These are phyloP conservation scores for Vinca major DNA, from an alignment of 305 asterid species.

Conservation along the genomic window DNA sequence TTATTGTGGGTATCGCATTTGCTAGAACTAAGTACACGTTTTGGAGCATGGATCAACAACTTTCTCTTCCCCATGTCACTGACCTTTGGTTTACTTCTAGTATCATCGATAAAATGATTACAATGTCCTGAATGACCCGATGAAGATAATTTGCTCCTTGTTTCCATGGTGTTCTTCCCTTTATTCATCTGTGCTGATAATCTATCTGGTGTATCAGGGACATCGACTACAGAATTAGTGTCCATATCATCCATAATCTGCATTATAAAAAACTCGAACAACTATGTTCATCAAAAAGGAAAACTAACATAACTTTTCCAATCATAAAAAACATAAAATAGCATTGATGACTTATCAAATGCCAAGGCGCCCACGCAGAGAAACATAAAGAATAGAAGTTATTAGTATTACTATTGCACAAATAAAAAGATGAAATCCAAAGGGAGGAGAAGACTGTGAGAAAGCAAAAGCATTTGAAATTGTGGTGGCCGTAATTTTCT, in stretches of 20 bases:
- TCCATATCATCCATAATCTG: conserved; percentile 68
- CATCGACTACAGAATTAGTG: conserved; percentile 37
- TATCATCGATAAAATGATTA: conserved; percentile 7
- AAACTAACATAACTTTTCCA: too few relatives aligned
- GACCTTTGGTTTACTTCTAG: conserved; percentile 5
- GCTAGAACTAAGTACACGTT: not conserved
- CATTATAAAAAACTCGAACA: conserved; percentile 1
- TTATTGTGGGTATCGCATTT: not conserved
- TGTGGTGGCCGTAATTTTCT: too few relatives aligned
- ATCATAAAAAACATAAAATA: too few relatives aligned
- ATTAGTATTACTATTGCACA: too few relatives aligned
- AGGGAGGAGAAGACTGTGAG: too few relatives aligned
- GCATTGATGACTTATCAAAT: too few relatives aligned
- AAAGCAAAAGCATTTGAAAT: too few relatives aligned
- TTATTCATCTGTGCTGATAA: conserved; percentile 15
- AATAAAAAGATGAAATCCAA: too few relatives aligned
- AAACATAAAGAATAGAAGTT: too few relatives aligned
- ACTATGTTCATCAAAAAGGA: not conserved
- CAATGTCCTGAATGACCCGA: conserved; percentile 6
- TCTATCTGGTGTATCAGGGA: conserved; percentile 85
- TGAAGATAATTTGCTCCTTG: not conserved
- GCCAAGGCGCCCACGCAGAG: too few relatives aligned
- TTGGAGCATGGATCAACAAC: conserved; percentile 4
- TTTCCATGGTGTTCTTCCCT: conserved; percentile 7
- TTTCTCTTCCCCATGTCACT: conserved; percentile 2